phyloP scores from a whole-genome alignment of 179 eudicot species.

The Drosera spatulata region DNA sequence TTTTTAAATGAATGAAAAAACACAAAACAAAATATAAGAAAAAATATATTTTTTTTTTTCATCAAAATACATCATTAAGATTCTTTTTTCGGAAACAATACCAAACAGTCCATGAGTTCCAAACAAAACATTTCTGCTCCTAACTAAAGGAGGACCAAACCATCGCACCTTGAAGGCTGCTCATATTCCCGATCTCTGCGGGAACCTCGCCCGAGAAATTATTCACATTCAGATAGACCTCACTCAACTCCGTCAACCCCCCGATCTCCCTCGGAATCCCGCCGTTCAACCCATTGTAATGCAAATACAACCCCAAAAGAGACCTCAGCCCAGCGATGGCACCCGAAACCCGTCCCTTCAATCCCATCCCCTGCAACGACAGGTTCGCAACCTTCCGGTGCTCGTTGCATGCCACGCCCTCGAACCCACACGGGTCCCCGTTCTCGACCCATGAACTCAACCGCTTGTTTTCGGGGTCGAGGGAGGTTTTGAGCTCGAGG shows the following conservation, averaged over 20 bases:
- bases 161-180: conserved; percentile 88
- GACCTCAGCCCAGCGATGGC: conserved; percentile 64
- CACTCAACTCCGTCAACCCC: conserved; percentile 45
- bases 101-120: no score
- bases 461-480: conserved; percentile 63
- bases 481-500: conserved; percentile 56
- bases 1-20: no score
- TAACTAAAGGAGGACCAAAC: no score
- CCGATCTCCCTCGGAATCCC: conserved; percentile 60
- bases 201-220: conserved; percentile 64
- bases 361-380: conserved; percentile 56
- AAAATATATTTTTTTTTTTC: no score
- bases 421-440: conserved; percentile 74
- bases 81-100: no score
- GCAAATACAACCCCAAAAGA: conserved; percentile 74
- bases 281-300: conserved; percentile 61
- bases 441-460: conserved; percentile 43
- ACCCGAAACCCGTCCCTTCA: conserved; percentile 56
- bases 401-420: conserved; percentile 79
- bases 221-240: conserved; percentile 78
- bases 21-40: no score
- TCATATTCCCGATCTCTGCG: conserved; percentile 46
- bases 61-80: no score
- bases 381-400: conserved; percentile 72
- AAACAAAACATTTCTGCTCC: no score